Evolutionary conservation across 2,329 filamentous ascomycete species (phyloP).

Genomic region (Curvularia sp.): DNA sequence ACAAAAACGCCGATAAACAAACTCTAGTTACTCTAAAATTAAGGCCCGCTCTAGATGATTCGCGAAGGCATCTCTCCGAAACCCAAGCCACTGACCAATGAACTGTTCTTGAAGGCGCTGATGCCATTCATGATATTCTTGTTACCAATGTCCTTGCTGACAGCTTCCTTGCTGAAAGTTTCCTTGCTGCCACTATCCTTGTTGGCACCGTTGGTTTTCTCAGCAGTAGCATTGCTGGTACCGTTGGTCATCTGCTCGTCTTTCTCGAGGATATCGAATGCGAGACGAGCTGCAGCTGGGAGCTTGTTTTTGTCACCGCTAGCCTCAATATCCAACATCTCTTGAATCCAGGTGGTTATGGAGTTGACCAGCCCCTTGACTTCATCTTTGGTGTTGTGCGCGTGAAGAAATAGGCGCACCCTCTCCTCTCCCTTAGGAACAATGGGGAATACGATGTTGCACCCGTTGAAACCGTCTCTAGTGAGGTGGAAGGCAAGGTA

Average conservation of each 20-base stretch:
- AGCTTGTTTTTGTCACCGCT: background rate
- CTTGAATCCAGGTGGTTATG: slow-evolving; percentile 37
- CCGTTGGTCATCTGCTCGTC: background rate
- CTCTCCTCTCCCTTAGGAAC: slow-evolving; percentile 12
- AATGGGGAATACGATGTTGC: slow-evolving; percentile 10
- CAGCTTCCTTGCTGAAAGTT: too few relatives aligned
- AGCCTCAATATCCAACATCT: slow-evolving; percentile 34
- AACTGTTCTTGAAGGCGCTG: background rate
- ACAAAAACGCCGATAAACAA: background rate
- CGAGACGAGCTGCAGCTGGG: background rate
- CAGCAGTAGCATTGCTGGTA: background rate
- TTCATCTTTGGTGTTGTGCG: slow-evolving; percentile 60
- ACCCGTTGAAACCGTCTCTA: slow-evolving; percentile 3
- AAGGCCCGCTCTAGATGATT: background rate
- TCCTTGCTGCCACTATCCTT: too few relatives aligned
- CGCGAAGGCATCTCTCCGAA: background rate
- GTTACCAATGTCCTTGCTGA: background rate
- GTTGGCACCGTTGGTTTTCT: too few relatives aligned
- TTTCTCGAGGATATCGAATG: background rate
- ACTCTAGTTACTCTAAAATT: background rate
- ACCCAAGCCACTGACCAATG: background rate
- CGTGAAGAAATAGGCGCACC: slow-evolving; percentile 13
- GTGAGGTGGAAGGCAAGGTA: slow-evolving; percentile 43
- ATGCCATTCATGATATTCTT: background rate
- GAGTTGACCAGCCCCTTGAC: slow-evolving; percentile 33